Base-by-base conservation (phyloP, 2,329 filamentous ascomycete genomes). In the Aspergillus sp. region DNA sequence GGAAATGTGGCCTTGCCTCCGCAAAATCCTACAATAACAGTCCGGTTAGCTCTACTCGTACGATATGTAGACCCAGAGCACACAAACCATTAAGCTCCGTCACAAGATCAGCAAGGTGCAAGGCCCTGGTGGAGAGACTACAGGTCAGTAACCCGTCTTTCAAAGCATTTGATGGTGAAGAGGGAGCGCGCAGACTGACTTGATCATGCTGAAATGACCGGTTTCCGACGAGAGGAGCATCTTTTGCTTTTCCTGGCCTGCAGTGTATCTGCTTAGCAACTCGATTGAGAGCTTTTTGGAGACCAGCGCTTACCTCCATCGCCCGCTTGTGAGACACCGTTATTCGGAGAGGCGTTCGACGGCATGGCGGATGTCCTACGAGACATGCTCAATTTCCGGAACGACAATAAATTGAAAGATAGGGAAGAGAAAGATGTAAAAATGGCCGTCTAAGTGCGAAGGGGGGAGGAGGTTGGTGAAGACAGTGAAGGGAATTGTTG, bases 151-250 rank as follows among this genome's bases (percentile, higher is more conserved):
- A 26, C 26, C 26, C 32, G 35, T 32, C 36, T n/a, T 26, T 20
- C 33, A 22, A 17, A 22, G 14, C 4, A 17, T 41, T 24, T 52
- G 49, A 35, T 40, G 36, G 40, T 47, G 26, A 49, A 48, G 35
- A 38, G 11, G 11, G 11, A 7, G 40, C 22, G 22, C 20, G 32
- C 40, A 52, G 42, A 64, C 71, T 56, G 46, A 78, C 76, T 69
- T 78, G 56, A 79, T 67, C 71, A 79, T 67, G 60, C 75, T 79
- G 60, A 79, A 79, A 60, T 79, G 77, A 17, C 77, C 76, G 5
- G 72, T 67, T 33, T 79, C 76, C 30, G 73, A 65, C 7, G 73
- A 72, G 35, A 79, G 71, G 40, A 79, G 71, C 64, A 73, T 74
- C 54, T 74, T 77, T 62, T 79, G 77, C 64, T 78, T 78, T 60